Base-by-base conservation (phyloP, 139 green algal genomes). In the Gonium pectorale region DNA sequence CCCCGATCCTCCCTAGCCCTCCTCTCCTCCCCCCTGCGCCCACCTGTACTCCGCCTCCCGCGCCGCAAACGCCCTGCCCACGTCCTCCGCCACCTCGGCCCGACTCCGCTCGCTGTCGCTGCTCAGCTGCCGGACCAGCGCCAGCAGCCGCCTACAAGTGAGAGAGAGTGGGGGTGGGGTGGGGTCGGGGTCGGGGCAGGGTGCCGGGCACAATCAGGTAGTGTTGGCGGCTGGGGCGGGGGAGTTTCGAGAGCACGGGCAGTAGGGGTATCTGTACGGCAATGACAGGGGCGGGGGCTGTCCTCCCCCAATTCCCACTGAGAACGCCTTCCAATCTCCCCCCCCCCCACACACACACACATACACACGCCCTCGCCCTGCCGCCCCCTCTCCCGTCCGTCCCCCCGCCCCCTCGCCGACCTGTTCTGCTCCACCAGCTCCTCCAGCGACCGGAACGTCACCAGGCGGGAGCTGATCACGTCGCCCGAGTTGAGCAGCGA, bases 341-440 rank as follows among this genome's bases (percentile, higher is more conserved):
- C n/a, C n/a, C n/a, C n/a, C n/a, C n/a, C n/a, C n/a, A n/a, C n/a
- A n/a, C n/a, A n/a, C n/a, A n/a, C n/a, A n/a, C n/a, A 29, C 22
- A 11, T 21, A 9, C 56, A 64, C 56, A 33, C 56, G 22, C 24
- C 6, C 56, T n/a, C 9, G 6, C 22, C 9, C 56, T 6, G 19
- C 56, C 22, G 9, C 24, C 56, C 64, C 35, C 13, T 15, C 26
- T 51, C 41, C 38, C 26, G 24, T 5, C 38, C 41, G 6, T 9
- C 41, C 27, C 41, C 40, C 11, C 40, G 33, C 67, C 22, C 67
- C 63, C 74, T n/a, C 72, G 71, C n/a, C n/a, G n/a, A n/a, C 86
- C 67, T 86, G 82, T 90, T 90, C 60, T 90, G 87, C 78, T 90
- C 87, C 59, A 90, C 78, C 41, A 90, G 87, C 78, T 90, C 87